Percentiles rank a stretch among this genome's conserved stretches.
Evolutionary conservation across 176 grass and related monocot species (phyloP).

Genomic region (Leersia perrieri): DNA sequence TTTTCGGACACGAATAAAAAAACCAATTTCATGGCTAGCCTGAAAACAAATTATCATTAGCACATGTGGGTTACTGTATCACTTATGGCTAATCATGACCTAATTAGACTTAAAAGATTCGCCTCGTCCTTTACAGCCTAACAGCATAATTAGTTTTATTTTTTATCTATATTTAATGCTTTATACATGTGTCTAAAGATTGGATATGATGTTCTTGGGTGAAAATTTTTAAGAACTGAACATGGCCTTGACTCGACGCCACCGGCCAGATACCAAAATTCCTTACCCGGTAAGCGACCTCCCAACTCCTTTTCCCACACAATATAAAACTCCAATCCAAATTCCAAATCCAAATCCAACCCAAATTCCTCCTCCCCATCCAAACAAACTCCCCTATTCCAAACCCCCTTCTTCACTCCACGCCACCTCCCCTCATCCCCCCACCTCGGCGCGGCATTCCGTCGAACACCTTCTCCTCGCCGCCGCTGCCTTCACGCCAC

Average conservation of each 20-base stretch:
- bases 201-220: too few species aligned
- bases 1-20: too few species aligned
- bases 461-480: not conserved
- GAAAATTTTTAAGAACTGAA: too few species aligned
- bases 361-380: not conserved
- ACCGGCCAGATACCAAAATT: not conserved
- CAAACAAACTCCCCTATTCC: not conserved
- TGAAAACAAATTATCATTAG: too few species aligned
- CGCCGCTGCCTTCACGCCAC: conserved; percentile 39
- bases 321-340: not conserved
- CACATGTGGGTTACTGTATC: too few species aligned
- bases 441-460: conserved; percentile 10
- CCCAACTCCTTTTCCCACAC: not conserved
- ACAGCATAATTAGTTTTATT: too few species aligned
- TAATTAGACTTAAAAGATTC: too few species aligned
- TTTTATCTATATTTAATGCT: too few species aligned
- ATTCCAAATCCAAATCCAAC: conserved; percentile 11
- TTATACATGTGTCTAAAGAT: too few species aligned
- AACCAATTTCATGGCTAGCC: too few species aligned
- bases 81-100: too few species aligned
- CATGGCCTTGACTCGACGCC: not conserved
- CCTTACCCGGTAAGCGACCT: not conserved
- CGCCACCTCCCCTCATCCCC: not conserved
- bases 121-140: too few species aligned
- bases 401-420: conserved; percentile 15